phyloP scores from a whole-genome alignment of 2,329 filamentous ascomycete species.

The Tolypocladium endophyticum region DNA sequence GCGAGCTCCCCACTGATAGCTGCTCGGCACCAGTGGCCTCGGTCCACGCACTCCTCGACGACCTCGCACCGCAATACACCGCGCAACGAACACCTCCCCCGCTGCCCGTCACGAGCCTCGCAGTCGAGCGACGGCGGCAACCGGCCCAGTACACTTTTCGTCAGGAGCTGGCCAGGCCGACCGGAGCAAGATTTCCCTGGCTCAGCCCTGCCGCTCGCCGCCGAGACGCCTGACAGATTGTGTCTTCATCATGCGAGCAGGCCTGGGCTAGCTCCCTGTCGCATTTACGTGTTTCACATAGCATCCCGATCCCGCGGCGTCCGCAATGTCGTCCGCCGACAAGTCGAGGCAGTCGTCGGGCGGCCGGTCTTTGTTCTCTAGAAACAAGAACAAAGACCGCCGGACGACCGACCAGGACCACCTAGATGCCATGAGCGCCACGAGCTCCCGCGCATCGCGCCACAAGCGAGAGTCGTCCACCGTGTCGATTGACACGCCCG shows the following conservation, averaged over 20 bases:
- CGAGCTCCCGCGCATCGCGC: conserved; percentile 61
- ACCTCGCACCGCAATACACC: background rate
- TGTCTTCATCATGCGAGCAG: conserved; percentile 28
- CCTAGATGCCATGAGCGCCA: conserved; percentile 48
- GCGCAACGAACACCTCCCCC: background rate
- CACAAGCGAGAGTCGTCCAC: conserved; percentile 65
- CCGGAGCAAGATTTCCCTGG: background rate
- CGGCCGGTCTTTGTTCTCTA: conserved; percentile 75
- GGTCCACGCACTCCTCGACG: background rate
- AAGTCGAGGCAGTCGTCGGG: conserved; percentile 72
- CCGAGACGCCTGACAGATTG: conserved; percentile 4
- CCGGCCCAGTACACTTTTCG: background rate
- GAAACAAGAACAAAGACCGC: conserved; percentile 69
- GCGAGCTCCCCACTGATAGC: background rate
- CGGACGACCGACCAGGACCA: conserved; percentile 49
- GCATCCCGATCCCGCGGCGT: conserved; percentile 2
- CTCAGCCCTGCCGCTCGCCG: conserved; percentile 1
- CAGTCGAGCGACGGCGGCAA: background rate
- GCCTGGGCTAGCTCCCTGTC: conserved; percentile 23
- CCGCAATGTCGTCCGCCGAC: conserved; percentile 54
- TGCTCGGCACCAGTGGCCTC: background rate
- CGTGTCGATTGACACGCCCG: conserved; percentile 59
- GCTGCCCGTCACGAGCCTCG: background rate
- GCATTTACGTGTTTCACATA: conserved; percentile 21
- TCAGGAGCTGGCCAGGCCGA: background rate